phyloP scores from a whole-genome alignment of 495 filamentous ascomycete species.

The Penicillium salamii region DNA sequence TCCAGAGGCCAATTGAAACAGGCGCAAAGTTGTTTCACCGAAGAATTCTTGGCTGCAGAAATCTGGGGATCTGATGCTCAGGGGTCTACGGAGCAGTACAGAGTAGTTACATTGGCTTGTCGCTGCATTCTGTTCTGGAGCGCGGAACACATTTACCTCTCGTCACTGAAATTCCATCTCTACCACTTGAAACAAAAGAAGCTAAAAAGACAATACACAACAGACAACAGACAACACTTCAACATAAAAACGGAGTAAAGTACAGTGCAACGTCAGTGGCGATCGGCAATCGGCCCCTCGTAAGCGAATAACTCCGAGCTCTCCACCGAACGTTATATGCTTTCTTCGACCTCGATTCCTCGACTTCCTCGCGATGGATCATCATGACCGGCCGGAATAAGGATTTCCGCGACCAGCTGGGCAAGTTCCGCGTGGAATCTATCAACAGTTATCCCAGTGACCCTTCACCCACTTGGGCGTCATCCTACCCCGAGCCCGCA shows the following conservation, averaged over 20 bases:
- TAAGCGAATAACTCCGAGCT: constrained; percentile 4
- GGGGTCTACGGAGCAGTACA: not conserved
- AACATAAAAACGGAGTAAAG: too few relatives aligned
- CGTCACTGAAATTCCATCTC: too few relatives aligned
- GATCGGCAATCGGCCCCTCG: not conserved
- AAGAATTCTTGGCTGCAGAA: not conserved
- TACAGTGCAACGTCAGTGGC: not conserved
- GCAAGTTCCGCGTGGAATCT: constrained; percentile 45
- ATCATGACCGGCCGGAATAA: constrained; percentile 38
- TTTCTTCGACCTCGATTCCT: constrained; percentile 5
- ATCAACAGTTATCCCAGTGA: constrained; percentile 14
- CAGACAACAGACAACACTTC: too few relatives aligned
- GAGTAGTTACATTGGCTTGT: too few relatives aligned
- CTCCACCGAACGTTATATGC: too few relatives aligned
- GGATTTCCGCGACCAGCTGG: constrained; percentile 46
- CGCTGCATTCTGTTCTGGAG: too few relatives aligned
- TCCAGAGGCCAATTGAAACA: not conserved
- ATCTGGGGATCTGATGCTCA: not conserved
- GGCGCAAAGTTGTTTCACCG: not conserved
- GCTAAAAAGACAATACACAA: too few relatives aligned
- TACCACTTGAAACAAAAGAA: too few relatives aligned
- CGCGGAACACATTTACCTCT: too few relatives aligned
- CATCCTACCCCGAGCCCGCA: constrained; percentile 9
- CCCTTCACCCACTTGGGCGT: constrained; percentile 14
- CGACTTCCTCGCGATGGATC: constrained; percentile 22